A percentile compares a stretch with the other conserved stretches of the same genome.
Conservation (phyloP, 108 stramenopile species). For the Ochromonas danica region DNA sequence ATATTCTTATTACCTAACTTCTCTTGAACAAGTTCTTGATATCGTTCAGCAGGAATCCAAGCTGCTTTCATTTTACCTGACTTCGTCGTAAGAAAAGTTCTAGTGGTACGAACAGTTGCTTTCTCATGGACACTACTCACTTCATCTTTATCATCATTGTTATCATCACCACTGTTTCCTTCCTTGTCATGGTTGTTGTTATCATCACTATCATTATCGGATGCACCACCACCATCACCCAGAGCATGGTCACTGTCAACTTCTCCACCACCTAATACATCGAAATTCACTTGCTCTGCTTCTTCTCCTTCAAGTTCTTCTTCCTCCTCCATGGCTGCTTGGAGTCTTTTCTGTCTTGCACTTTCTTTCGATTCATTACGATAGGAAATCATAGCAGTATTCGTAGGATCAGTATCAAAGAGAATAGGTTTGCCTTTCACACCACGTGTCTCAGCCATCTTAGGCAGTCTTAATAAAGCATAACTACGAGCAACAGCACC, state of each 20-base stretch:
- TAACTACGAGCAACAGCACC: constrained; percentile 80
- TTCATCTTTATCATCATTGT: neutral
- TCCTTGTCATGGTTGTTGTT: no score
- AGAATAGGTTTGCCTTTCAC: constrained; percentile 53
- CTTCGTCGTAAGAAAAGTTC: neutral
- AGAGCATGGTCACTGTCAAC: no score
- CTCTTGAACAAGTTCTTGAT: no score
- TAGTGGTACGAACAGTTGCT: neutral
- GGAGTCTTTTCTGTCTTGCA: constrained; percentile 80
- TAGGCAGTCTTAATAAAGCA: constrained; percentile 84
- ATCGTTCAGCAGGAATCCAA: neutral
- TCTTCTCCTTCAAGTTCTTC: constrained; percentile 48
- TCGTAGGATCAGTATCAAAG: constrained; percentile 39
- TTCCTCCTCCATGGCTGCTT: constrained; percentile 73
- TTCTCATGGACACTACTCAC: neutral
- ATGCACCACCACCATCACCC: no score
- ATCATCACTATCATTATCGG: no score
- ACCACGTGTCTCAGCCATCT: constrained; percentile 79
- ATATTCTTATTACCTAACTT: no score
- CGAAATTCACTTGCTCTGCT: neutral
- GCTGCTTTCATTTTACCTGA: neutral
- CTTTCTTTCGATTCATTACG: constrained; percentile 80
- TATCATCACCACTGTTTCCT: neutral
- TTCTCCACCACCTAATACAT: no score
- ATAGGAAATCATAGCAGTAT: constrained; percentile 69